Evolutionary conservation across 2,329 filamentous ascomycete genomes (phyloP), one percentile per base, ranked within the genome.

Genomic region (Zymoseptoria ardabiliae): DNA sequence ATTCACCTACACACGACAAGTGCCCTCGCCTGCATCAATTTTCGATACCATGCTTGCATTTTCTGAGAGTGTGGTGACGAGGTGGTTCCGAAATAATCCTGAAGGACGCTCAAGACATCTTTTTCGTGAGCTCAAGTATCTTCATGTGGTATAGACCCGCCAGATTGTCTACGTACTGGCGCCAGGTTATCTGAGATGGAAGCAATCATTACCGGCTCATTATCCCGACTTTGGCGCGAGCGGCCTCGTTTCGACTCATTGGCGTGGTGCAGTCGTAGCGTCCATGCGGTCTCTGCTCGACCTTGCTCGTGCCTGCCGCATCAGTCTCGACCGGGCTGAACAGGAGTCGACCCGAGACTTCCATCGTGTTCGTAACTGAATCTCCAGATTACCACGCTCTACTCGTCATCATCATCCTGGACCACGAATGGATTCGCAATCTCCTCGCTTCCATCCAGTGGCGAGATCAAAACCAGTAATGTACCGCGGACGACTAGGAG

Each of bases 351-450:
- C 35, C 35, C 17, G 7, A n/a, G 35, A n/a, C 4, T 28, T 28
- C 25, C 2, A 45, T n/a, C 35, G 17, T 45, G 13, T 13, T 45
- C 7, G 35, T 1, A n/a, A 13, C 7, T 7, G 20, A 17, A 10
- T 4, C 19, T 17, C 50, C 21, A 23, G 17, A 28, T 8, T 17
- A 10, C 50, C 50, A 21, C 3, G 2, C 8, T 25, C 41, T 58
- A 61, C 41, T 65, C 63, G 13, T 71, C 70, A 23, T 71, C 69
- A 41, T 91, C 87, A 53, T 91, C 87, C 22, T 82, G 80, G 70
- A 90, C 85, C 56, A 89, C 79, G 71, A 97, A 99, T 0, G 94
- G 94, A 74, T 99, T 99, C 69, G 89, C 85, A 69, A 99, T 99
- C 76, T 93, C 88, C 77, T 97, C 92, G 77, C 91, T 97, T 58